Evolutionary conservation across 805 yeast species (phyloP), one percentile per base, ranked within the genome.

Genomic region (Kazachstania psychrophila): DNA sequence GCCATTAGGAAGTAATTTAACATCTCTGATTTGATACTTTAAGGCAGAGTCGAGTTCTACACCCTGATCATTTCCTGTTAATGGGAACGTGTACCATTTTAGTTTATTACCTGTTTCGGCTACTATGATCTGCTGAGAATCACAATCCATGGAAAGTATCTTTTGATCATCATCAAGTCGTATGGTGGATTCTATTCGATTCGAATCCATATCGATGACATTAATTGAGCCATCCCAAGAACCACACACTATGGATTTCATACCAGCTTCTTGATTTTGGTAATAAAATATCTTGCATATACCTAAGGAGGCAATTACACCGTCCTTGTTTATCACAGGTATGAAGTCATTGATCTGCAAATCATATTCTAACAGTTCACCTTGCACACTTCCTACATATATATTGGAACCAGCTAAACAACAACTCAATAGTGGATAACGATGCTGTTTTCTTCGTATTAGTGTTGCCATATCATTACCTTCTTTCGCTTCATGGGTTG

Each of bases 201-300:
- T 43, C 1, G 40, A 33, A 2, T 67, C 47, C 5, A 62, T 51
- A 51, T 80, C 84, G 6, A 70, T 53, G 13, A 69, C 54, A 38
- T 63, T 69, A 7, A 81, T 36, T 0, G 63, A 41, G 3, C 72
- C 73, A 50, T 77, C 80, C 77, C 86, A 79, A 0, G 84, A 72
- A 1, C 80, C 80, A 2, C 77, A 64, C 1, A 76, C 55, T 2
- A 79, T 37, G 1, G 60, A 43, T 13, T 61, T 51, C 20, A 47
- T 28, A 3, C 25, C 27, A 13, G 31, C 28, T n/a, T n/a, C n/a
- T n/a, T 19, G 15, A 2, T 11, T 4, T 12, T 3, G 9, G 15
- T 36, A 32, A 4, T 29, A 34, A 12, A 31, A 31, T 36, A 48
- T 25, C 45, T 44, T 34, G 56, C 49, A 47, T 54, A 77, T 49